Percentiles rank a stretch among this genome's conserved stretches.
phyloP scores from a whole-genome alignment of 1,284 basidiomycete species.

The Irpex sp. region DNA sequence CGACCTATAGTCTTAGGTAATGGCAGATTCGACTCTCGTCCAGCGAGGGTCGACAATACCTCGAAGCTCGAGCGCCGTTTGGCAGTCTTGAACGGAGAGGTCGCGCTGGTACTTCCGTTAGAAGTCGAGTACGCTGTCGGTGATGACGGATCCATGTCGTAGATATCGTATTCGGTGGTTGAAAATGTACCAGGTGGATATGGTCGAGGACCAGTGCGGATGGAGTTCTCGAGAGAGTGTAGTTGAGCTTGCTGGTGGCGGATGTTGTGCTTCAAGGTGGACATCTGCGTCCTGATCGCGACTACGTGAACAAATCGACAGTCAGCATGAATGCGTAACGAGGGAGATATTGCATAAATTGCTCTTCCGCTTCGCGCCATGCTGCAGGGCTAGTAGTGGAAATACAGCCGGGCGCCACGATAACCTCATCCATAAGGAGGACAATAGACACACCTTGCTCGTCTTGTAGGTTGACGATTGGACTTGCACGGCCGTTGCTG shows the following conservation, averaged over 20 bases:
- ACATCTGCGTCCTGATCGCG: constrained; percentile 68
- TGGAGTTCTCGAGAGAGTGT: constrained; percentile 57
- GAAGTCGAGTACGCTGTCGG: constrained; percentile 29
- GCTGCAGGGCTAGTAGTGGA: neutral
- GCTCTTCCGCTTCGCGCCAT: too few species aligned
- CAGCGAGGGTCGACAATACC: constrained; percentile 62
- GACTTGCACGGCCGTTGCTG: constrained; percentile 15
- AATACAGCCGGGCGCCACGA: neutral
- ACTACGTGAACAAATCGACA: constrained; percentile 36
- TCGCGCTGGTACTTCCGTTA: neutral
- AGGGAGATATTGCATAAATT: neutral
- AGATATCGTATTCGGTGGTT: constrained; percentile 24
- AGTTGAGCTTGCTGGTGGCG: constrained; percentile 75
- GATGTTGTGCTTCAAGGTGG: constrained; percentile 71
- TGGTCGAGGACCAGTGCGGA: constrained; percentile 61
- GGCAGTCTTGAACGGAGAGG: constrained; percentile 33
- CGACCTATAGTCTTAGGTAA: constrained; percentile 46
- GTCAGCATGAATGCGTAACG: neutral
- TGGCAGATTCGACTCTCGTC: constrained; percentile 70
- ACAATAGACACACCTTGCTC: constrained; percentile 14
- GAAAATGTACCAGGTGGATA: constrained; percentile 42
- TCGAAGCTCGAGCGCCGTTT: constrained; percentile 63
- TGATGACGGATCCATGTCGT: constrained; percentile 26
- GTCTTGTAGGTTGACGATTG: constrained; percentile 16
- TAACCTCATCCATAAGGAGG: neutral